Base-by-base conservation (phyloP, 1,284 basidiomycete genomes). In the Sphaerobolus stellatus region DNA sequence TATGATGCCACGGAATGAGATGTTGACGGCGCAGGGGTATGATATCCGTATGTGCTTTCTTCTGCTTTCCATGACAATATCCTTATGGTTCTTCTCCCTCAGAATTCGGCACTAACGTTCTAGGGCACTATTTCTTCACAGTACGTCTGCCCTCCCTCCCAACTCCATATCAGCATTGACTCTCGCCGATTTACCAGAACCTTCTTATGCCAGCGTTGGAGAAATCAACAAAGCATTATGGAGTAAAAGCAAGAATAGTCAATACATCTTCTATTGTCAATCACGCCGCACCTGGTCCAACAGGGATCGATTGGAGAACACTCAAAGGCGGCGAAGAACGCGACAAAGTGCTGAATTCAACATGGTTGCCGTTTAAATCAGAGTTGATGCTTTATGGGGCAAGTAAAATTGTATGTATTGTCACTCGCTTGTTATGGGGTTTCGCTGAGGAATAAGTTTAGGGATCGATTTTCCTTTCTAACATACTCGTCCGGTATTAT, bases 71-170 rank as follows among this genome's bases (percentile, higher is more conserved):
- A 27, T n/a, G 22, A 22, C 36, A 3, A 8, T 24, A 54, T 16
- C n/a, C 22, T 40, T 31, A 36, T 34, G 2, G 3, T n/a, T 29
- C 50, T 20, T 33, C 9, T 24, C 8, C 27, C 18, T 44, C 34
- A 8, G 8, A 28, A 24, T n/a, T 20, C 48, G 53, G 53, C 25
- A 54, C 53, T 14, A 54, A 54, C 29, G 36, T 49, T 7, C 28
- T 54, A 14, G 53, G 53, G 2, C 53, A 54, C 29, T 54, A 54
- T 44, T 54, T 40, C 34, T 41, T 54, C 30, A 49, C 53, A 9
- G 53, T 49, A 34, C 11, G 44, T 28, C 34, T 18, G 22, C 9
- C 36, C 20, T 48, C 29, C 20, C 3, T 48, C 9, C 45, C 9
- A 5, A 24, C 25, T 30, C 28, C 14, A 22, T 18, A 27, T 16